A percentile compares a stretch with the other conserved stretches of the same genome.
These are phyloP conservation scores for Clavispora carvajalis DNA, from an alignment of 805 yeast genomes.

Conservation along the genomic window DNA sequence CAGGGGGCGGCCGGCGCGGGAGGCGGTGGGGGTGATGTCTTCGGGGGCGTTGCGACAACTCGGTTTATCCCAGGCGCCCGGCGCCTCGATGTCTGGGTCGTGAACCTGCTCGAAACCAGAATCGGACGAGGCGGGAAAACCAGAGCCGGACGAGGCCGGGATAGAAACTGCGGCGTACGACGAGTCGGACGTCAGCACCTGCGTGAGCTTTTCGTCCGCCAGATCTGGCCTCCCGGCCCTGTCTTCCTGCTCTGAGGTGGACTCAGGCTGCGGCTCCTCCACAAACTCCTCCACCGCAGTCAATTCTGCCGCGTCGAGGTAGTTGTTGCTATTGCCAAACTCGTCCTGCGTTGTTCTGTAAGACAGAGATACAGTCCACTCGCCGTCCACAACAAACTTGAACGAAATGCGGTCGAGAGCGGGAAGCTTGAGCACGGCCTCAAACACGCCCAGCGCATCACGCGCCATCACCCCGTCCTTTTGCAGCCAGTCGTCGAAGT, in stretches of 20 bases:
- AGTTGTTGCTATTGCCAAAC: slow-evolving; percentile 33
- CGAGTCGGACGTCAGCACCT: slow-evolving; percentile 26
- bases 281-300: slow-evolving; percentile 17
- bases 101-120: too few species aligned
- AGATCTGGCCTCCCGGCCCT: too few species aligned
- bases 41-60: slow-evolving; percentile 9
- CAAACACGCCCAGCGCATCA: slow-evolving; percentile 13
- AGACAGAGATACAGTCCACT: slow-evolving; percentile 25
- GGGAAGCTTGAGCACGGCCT: slow-evolving; percentile 18
- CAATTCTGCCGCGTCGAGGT: slow-evolving; percentile 25
- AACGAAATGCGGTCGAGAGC: slow-evolving; percentile 25
- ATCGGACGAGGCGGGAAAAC: too few species aligned
- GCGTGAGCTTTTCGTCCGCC: slow-evolving; percentile 13
- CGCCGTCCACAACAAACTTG: slow-evolving; percentile 33
- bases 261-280: slow-evolving; percentile 4
- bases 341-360: slow-evolving; percentile 26
- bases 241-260: too few species aligned
- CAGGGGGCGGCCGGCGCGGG: slow-evolving; percentile 10
- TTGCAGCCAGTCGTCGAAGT: slow-evolving; percentile 36
- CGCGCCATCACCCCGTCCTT: slow-evolving; percentile 13
- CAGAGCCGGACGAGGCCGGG: slow-evolving; percentile 18
- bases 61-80: slow-evolving; percentile 1
- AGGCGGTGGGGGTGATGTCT: slow-evolving; percentile 22
- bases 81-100: too few species aligned
- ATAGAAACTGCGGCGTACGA: slow-evolving; percentile 36